Evolutionary conservation across 208 protist species (phyloP).

Genomic region (Leishmania major): DNA sequence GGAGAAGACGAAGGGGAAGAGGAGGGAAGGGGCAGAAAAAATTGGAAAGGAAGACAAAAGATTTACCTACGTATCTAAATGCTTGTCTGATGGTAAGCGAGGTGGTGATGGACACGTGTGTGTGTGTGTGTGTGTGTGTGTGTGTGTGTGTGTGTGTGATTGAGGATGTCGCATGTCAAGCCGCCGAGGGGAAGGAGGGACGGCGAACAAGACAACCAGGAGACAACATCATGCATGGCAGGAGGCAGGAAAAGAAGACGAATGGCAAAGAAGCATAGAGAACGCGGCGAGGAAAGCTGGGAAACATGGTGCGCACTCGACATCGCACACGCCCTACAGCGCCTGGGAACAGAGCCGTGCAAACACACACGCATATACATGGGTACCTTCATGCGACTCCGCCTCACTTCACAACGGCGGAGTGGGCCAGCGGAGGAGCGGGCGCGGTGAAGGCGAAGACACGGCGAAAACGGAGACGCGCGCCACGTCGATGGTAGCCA

Average conservation of each 20-base stretch:
- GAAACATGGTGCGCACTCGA: background rate
- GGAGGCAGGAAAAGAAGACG: background rate
- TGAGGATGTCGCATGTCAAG: background rate
- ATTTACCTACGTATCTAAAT: background rate
- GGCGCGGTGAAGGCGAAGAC: background rate
- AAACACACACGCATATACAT: background rate
- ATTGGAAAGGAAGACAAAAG: background rate
- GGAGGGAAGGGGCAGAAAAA: background rate
- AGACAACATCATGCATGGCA: background rate
- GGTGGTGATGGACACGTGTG: background rate
- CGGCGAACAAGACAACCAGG: background rate
- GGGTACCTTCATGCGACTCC: background rate
- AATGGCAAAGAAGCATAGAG: conserved; percentile 14
- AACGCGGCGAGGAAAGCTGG: background rate
- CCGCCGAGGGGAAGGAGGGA: background rate
- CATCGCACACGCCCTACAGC: background rate
- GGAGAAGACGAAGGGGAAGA: background rate
- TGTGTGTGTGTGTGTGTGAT: conserved; percentile 1
- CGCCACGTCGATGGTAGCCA: background rate
- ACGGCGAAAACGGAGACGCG: background rate
- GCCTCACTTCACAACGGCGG: background rate
- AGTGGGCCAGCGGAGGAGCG: background rate
- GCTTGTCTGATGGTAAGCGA: background rate
- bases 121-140: background rate
- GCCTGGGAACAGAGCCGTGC: background rate